Evolutionary conservation across 371 early-diverging fungal genomes (phyloP).

Genomic region (Mortierella polycephala): DNA sequence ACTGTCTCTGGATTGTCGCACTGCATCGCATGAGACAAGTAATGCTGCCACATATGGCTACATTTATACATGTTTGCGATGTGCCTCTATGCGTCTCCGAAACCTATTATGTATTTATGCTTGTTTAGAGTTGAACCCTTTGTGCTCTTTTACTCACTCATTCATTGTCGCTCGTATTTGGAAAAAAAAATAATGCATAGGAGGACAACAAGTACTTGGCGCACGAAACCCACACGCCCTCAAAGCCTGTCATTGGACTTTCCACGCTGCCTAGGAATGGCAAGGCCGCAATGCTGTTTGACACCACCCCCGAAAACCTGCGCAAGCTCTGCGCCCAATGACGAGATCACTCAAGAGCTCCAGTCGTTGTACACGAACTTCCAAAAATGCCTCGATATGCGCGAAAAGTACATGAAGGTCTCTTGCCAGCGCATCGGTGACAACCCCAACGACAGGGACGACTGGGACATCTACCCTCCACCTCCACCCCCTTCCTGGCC

Average conservation of each 20-base stretch:
- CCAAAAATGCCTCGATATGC: slow-evolving; percentile 79
- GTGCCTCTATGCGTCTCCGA: too few species aligned
- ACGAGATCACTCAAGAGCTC: slow-evolving; percentile 66
- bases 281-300: slow-evolving; percentile 24
- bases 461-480: slow-evolving; percentile 91
- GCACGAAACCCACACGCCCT: slow-evolving; percentile 52
- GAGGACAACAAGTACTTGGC: slow-evolving; percentile 55
- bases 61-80: too few species aligned
- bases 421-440: slow-evolving; percentile 84
- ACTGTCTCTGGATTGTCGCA: not conserved
- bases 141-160: not conserved
- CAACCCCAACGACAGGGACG: slow-evolving; percentile 85
- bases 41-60: too few species aligned
- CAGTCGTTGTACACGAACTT: slow-evolving; percentile 62
- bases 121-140: too few species aligned
- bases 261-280: slow-evolving; percentile 23
- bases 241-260: slow-evolving; percentile 30
- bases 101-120: too few species aligned
- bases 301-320: slow-evolving; percentile 42
- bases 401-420: slow-evolving; percentile 86
- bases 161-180: not conserved
- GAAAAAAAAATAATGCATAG: slow-evolving; percentile 1
- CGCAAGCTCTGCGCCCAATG: slow-evolving; percentile 51
- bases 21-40: too few species aligned
- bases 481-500: slow-evolving; percentile 86